Conservation (phyloP, 306 rosid genomes). For the Acmispon strigosus region DNA sequence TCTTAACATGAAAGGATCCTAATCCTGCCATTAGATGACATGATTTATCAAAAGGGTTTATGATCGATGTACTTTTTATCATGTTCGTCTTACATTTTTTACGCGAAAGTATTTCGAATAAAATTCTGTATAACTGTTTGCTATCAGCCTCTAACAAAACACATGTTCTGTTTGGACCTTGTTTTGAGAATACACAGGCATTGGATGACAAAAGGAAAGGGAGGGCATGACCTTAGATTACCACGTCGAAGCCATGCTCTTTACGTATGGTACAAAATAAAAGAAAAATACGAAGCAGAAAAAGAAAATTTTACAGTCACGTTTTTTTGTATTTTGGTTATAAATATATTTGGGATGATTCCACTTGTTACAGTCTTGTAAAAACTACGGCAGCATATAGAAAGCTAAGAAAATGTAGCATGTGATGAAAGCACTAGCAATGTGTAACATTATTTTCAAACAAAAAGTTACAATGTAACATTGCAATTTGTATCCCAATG, state of each 20-base stretch:
- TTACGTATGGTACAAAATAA: neutral
- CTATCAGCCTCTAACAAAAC: neutral
- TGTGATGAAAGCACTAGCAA: neutral
- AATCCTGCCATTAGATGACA: too few species aligned
- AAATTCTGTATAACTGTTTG: neutral
- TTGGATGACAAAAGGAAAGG: conserved; percentile 50
- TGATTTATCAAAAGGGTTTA: too few species aligned
- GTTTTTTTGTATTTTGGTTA: neutral
- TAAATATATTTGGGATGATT: neutral
- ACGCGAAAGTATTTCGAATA: neutral
- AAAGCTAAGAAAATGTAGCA: neutral
- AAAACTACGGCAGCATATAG: neutral
- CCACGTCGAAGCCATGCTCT: neutral
- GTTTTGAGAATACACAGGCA: conserved; percentile 23
- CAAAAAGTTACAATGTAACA: neutral
- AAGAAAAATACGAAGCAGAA: neutral
- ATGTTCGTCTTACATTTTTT: neutral
- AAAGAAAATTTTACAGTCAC: neutral
- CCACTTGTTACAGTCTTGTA: neutral
- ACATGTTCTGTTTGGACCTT: conserved; percentile 8
- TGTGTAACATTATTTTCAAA: neutral
- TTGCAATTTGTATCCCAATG: neutral
- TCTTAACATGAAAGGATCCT: too few species aligned
- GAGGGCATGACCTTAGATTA: conserved; percentile 28
- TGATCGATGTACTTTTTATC: too few species aligned